Evolutionary conservation across 2,329 filamentous ascomycete species (phyloP).

Genomic region (Daldinia sp.): DNA sequence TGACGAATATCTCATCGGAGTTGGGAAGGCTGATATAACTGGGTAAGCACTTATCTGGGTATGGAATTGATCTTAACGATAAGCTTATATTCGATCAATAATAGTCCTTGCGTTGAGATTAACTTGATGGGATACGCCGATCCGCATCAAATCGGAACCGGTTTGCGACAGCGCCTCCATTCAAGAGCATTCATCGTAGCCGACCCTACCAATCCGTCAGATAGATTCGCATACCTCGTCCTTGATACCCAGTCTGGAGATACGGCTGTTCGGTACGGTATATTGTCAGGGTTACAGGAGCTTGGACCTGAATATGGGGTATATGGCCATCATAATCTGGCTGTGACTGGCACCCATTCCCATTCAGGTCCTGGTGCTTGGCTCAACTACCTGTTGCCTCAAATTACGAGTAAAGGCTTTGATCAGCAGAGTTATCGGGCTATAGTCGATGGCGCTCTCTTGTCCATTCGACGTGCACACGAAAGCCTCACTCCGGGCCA

Average conservation of each 20-base stretch:
- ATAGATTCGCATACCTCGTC: slow-evolving; percentile 88
- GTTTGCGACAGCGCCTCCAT: slow-evolving; percentile 87
- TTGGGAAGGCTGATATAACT: slow-evolving; percentile 70
- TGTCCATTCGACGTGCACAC: slow-evolving; percentile 86
- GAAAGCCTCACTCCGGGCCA: slow-evolving; percentile 68
- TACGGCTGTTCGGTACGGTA: slow-evolving; percentile 88
- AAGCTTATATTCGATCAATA: background rate
- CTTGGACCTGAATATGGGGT: slow-evolving; percentile 79
- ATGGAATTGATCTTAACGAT: background rate
- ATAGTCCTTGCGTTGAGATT: slow-evolving; percentile 84
- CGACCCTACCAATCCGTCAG: slow-evolving; percentile 70
- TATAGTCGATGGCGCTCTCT: slow-evolving; percentile 85
- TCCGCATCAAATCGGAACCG: slow-evolving; percentile 82
- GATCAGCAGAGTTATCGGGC: slow-evolving; percentile 87
- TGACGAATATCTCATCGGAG: slow-evolving; percentile 64
- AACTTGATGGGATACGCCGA: slow-evolving; percentile 94
- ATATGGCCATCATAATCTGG: slow-evolving; percentile 85
- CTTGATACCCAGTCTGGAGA: slow-evolving; percentile 90
- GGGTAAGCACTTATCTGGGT: slow-evolving; percentile 47
- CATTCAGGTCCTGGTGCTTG: slow-evolving; percentile 93
- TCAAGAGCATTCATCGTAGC: slow-evolving; percentile 91
- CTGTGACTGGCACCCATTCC: slow-evolving; percentile 91
- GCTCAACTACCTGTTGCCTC: slow-evolving; percentile 93
- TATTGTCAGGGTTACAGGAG: slow-evolving; percentile 77
- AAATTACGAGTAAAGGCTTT: slow-evolving; percentile 90